Conservation (phyloP, 495 filamentous ascomycete species). For the Elaphomyces granulatus region DNA sequence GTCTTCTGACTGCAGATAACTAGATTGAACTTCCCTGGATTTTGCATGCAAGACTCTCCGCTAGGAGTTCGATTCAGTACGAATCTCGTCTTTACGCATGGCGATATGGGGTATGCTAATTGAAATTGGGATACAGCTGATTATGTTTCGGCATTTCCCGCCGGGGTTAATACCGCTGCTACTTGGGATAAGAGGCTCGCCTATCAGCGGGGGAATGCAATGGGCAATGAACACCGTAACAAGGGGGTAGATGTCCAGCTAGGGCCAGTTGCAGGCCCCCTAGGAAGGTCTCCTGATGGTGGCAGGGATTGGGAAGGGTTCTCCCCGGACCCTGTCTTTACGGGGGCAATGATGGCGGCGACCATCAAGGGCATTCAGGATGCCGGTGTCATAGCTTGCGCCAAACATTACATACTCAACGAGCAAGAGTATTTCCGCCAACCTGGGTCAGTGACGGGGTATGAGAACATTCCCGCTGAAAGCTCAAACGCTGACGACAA, state of each 20-base stretch:
- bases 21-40: constrained; percentile 60
- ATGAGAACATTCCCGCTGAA: constrained; percentile 37
- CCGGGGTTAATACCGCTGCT: constrained; percentile 69
- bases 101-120: too few species aligned
- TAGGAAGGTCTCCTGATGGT: constrained; percentile 57
- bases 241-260: constrained; percentile 80
- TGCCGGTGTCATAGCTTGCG: constrained; percentile 65
- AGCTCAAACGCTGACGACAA: constrained; percentile 86
- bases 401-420: constrained; percentile 69
- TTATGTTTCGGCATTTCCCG: constrained; percentile 65
- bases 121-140: too few species aligned
- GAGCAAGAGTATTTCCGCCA: constrained; percentile 78
- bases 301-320: constrained; percentile 78
- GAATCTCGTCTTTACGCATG: too few species aligned
- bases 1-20: constrained; percentile 13
- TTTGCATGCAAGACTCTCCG: constrained; percentile 87
- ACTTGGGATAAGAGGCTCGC: constrained; percentile 65
- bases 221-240: constrained; percentile 64
- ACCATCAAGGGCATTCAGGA: constrained; percentile 73
- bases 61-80: constrained; percentile 63
- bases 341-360: constrained; percentile 56
- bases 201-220: constrained; percentile 58
- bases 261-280: constrained; percentile 79
- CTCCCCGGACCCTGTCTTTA: constrained; percentile 63
- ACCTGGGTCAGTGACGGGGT: constrained; percentile 45